Evolutionary conservation across 2,329 filamentous ascomycete genomes (phyloP), one percentile per base, ranked within the genome.

Genomic region (Stagonosporopsis vannaccii): DNA sequence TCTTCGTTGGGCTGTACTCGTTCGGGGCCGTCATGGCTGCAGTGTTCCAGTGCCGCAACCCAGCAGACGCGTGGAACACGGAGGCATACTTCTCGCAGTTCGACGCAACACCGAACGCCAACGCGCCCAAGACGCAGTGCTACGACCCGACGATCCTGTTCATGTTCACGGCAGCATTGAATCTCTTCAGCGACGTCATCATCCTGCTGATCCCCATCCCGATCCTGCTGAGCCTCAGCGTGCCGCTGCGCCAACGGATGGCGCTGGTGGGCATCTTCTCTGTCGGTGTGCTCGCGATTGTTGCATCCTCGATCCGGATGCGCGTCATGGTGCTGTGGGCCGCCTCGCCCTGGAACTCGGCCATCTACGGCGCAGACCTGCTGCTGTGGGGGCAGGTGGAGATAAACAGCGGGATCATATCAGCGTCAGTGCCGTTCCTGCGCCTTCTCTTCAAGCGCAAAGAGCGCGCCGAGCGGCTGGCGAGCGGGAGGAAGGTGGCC

Each of bases 191-290:
- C 51, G 78, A 81, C 51, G 66, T 79, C 9, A 58, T 79, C 17
- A 78, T 82, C 51, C 73, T 81, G 6, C 54, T 78, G 6, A 63
- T 81, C 2, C 80, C 80, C 0, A 76, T 82, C 15, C 79, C 80
- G 0, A 74, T 81, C 41, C 73, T 82, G 25, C 69, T 77, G 0
- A 74, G 74, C 2, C 75, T 85, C 3, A 75, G 81, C 51, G 81
- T 84, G 6, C 80, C 82, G 0, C 68, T 66, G 4, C 75, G 75
- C 3, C 81, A 84, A 51, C 84, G 84, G 50, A 67, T 82, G 13
- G 83, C 82, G 0, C 76, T 88, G n/a, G 63, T 75, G 8, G 71
- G 67, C 11, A 73, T 75, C 43, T 75, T 76, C 59, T 68, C 67
- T 2, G 62, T 75, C 15, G 73, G 74, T 23, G 62, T 75, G 51